Evolutionary conservation across 164 flowering plant species (phyloP), one percentile per base, ranked within the genome.

Genomic region (Litsea cubeba): DNA sequence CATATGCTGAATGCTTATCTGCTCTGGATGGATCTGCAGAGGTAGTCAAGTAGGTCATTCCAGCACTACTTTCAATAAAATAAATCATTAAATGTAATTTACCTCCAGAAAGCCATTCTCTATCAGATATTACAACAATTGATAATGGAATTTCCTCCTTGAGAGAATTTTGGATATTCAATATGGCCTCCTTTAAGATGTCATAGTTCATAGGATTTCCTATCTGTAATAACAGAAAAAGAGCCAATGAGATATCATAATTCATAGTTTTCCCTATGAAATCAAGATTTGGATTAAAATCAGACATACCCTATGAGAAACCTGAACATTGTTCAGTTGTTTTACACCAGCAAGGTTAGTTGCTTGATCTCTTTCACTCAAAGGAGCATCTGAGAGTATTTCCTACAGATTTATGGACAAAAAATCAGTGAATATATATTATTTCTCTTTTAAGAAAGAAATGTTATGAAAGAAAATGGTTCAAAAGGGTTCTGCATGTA

Each of bases 151-250:
- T 71, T 50, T 86, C 85, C 79, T 87, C 90, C 3, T 83, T 85
- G 60, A 79, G 75, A 50, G 83, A 84, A 40, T 78, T 86, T 71
- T 83, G 87, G 57, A 89, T 84, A 75, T 86, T 78, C 35, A 73
- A 20, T 75, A 95, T 88, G 60, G 94, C 85, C 65, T 91, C 96
- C 80, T 82, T 79, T 65, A 93, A 77, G 50, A 82, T 79, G 32
- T 90, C 92, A 81, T 89, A 90, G 77, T 89, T 76, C 97, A 91
- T 83, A 17, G 98, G 96, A 80, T 92, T 93, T 63, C 99, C 99
- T 22, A 92, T 75, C 99, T 95, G 85, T 70, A 78, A 62, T 20
- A 77, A 17, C 64, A 50, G n/a, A 78, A 75, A 80, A 1, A 35
- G 75, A 68, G 22, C 65, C 22, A 63, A 28, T 66, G 46, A 28